A percentile compares a stretch with the other conserved stretches of the same genome.
Conservation (phyloP, 495 filamentous ascomycete genomes). For the Penicillium fimorum region DNA sequence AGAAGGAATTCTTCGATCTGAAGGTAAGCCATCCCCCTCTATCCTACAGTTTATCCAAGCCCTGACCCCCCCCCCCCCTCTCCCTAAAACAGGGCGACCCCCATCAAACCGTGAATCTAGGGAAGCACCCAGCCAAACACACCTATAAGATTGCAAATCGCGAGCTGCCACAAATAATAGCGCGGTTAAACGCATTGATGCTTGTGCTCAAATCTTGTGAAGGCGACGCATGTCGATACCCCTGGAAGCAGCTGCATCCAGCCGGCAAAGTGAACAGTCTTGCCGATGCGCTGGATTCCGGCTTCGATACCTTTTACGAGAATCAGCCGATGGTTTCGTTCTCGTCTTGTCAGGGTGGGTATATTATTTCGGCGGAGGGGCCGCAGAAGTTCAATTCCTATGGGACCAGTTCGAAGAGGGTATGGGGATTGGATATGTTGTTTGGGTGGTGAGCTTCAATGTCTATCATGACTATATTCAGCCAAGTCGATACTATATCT, state of each 20-base stretch:
- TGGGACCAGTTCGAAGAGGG: constrained; percentile 15
- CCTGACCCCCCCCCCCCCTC: too few relatives aligned
- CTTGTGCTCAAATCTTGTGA: constrained; percentile 62
- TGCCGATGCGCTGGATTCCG: constrained; percentile 39
- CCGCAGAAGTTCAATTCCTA: constrained; percentile 44
- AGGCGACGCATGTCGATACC: constrained; percentile 47
- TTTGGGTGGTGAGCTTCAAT: constrained; percentile 12
- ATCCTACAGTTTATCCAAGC: constrained; percentile 5
- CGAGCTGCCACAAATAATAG: constrained; percentile 37
- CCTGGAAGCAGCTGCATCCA: constrained; percentile 58
- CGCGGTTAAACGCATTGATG: constrained; percentile 56
- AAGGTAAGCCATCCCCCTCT: constrained; percentile 32
- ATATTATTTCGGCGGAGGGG: constrained; percentile 59
- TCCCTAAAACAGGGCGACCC: constrained; percentile 49
- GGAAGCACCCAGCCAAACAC: constrained; percentile 18
- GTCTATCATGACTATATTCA: not conserved
- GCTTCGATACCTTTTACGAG: constrained; percentile 59
- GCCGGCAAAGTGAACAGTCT: constrained; percentile 40
- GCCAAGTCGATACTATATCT: not conserved
- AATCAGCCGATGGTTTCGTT: constrained; percentile 53
- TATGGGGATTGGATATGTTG: constrained; percentile 17
- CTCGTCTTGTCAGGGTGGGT: constrained; percentile 57
- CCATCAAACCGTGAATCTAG: constrained; percentile 54
- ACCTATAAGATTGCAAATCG: constrained; percentile 25
- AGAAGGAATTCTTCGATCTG: constrained; percentile 57